Conservation (phyloP, 148 eudicot species). For the Agrostemma githago region DNA sequence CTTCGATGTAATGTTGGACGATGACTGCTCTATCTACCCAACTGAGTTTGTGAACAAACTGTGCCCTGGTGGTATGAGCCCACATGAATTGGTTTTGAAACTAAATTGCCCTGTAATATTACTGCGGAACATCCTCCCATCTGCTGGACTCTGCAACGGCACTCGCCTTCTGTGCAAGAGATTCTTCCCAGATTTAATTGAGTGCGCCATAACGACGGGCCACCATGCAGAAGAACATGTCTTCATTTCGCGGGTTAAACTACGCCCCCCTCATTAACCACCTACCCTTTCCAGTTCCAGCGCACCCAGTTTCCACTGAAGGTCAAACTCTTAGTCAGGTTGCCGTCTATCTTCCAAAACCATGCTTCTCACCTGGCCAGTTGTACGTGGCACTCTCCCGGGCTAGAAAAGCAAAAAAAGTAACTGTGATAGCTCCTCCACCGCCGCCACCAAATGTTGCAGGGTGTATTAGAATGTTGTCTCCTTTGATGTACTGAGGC, state of each 20-base stretch:
- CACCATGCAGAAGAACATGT: not conserved
- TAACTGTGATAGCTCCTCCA: too few relatives aligned
- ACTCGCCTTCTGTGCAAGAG: conserved; percentile 10
- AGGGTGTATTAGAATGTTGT: not conserved
- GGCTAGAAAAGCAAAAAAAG: too few relatives aligned
- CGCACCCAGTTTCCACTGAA: not conserved
- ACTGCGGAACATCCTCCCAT: conserved; percentile 8
- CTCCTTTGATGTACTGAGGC: not conserved
- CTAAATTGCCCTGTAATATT: too few relatives aligned
- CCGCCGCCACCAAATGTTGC: not conserved
- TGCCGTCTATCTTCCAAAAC: too few relatives aligned
- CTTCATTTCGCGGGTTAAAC: not conserved
- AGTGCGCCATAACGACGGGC: not conserved
- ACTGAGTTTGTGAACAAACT: too few relatives aligned
- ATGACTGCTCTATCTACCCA: too few relatives aligned
- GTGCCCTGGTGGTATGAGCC: too few relatives aligned
- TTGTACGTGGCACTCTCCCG: too few relatives aligned
- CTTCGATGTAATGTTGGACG: too few relatives aligned
- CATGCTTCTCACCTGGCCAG: not conserved
- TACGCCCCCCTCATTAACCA: not conserved
- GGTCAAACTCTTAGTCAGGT: not conserved
- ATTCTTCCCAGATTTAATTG: too few relatives aligned
- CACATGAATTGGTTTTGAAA: too few relatives aligned
- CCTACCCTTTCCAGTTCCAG: not conserved
- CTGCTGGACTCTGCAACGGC: conserved; percentile 13